Evolutionary conservation across 2,329 filamentous ascomycete genomes (phyloP).

Genomic region (Clonostachys solani): DNA sequence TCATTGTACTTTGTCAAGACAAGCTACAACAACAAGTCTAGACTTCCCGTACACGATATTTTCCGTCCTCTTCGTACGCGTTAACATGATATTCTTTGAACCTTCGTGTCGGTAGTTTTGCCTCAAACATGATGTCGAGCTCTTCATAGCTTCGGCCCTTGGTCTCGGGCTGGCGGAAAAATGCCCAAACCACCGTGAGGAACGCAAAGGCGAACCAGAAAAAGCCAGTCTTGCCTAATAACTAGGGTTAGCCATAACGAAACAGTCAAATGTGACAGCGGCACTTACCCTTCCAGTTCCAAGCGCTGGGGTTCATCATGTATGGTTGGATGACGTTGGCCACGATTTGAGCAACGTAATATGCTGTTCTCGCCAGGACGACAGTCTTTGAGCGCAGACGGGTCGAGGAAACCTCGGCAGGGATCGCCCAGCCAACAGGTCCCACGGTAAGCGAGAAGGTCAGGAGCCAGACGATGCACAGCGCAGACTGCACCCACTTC

Average conservation of each 20-base stretch:
- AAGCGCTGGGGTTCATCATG: constrained; percentile 21
- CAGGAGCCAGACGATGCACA: constrained; percentile 19
- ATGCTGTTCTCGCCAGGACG: constrained; percentile 16
- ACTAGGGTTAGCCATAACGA: no score
- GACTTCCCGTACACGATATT: no score
- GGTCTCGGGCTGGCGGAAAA: constrained; percentile 13
- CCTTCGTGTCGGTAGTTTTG: constrained; percentile 7
- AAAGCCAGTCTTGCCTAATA: constrained; percentile 12
- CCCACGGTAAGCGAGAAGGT: constrained; percentile 23
- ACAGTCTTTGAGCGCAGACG: constrained; percentile 23
- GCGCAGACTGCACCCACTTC: constrained; percentile 18
- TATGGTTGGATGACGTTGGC: constrained; percentile 19
- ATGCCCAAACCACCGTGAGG: constrained; percentile 10
- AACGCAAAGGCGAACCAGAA: constrained; percentile 4
- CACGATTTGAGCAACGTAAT: constrained; percentile 14
- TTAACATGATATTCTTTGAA: background rate
- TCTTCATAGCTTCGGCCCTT: constrained; percentile 13
- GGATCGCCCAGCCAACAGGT: constrained; percentile 29
- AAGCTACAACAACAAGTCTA: no score
- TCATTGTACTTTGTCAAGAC: no score
- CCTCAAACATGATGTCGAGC: constrained; percentile 13
- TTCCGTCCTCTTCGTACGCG: no score
- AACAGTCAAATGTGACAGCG: no score
- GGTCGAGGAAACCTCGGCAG: constrained; percentile 25
- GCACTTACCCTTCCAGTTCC: constrained; percentile 20